These are phyloP conservation scores for Leccinum incarnatum DNA, from an alignment of 768 basidiomycete genomes.

Conservation along the genomic window DNA sequence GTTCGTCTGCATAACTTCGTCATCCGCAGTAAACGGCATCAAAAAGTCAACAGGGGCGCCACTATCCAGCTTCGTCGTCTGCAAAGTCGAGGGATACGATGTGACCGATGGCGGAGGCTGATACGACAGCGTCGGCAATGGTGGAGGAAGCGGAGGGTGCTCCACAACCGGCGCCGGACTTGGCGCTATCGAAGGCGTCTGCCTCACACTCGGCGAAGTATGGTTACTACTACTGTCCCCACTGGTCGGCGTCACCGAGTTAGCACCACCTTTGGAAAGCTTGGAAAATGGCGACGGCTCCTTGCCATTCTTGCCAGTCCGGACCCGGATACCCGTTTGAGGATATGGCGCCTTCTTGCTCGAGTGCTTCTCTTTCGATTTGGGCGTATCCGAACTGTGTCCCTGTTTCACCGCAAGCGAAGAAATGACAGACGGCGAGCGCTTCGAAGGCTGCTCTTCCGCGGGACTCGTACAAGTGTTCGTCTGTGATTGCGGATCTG, in stretches of 20 bases:
- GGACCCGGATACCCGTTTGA: slow-evolving; percentile 45
- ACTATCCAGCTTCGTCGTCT: slow-evolving; percentile 15
- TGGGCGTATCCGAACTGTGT: slow-evolving; percentile 19
- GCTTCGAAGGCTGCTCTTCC: slow-evolving; percentile 16
- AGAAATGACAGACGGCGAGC: slow-evolving; percentile 3
- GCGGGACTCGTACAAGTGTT: slow-evolving; percentile 1
- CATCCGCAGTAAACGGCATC: slow-evolving; percentile 20
- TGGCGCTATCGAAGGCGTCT: slow-evolving; percentile 8
- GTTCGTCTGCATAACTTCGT: slow-evolving; percentile 15
- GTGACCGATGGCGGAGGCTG: slow-evolving; percentile 8
- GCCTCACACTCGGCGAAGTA: slow-evolving; percentile 7
- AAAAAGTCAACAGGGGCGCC: slow-evolving; percentile 21
- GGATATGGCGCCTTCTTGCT: slow-evolving; percentile 43
- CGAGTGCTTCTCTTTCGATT: slow-evolving; percentile 39
- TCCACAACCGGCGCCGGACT: slow-evolving; percentile 5
- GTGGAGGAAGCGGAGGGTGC: slow-evolving; percentile 13
- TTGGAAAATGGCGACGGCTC: slow-evolving; percentile 24
- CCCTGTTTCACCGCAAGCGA: slow-evolving; percentile 7
- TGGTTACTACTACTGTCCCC: slow-evolving; percentile 9
- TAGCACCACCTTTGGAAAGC: slow-evolving; percentile 2
- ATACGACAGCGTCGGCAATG: slow-evolving; percentile 12
- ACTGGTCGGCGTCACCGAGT: slow-evolving; percentile 8
- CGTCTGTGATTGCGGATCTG: slow-evolving; percentile 1
- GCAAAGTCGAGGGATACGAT: slow-evolving; percentile 6
- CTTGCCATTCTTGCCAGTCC: slow-evolving; percentile 40